A percentile compares a stretch with the other conserved stretches of the same genome.
phyloP scores from a whole-genome alignment of 2,329 filamentous ascomycete species.

The Colletotrichum lentis region DNA sequence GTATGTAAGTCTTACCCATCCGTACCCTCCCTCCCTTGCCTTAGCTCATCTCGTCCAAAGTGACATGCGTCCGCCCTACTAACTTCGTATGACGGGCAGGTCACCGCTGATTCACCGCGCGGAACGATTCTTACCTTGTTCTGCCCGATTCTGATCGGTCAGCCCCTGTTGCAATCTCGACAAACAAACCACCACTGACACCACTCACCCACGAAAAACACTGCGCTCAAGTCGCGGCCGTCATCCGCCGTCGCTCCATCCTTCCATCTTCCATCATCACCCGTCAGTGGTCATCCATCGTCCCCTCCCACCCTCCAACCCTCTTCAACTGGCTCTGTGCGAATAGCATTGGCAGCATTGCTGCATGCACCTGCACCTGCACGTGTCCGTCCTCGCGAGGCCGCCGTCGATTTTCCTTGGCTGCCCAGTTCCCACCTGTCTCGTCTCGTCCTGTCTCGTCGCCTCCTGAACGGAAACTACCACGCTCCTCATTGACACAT shows the following conservation, averaged over 20 bases:
- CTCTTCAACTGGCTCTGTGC: not conserved
- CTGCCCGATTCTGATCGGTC: conserved; percentile 8
- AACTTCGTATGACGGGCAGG: conserved; percentile 23
- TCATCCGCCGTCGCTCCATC: conserved; percentile 1
- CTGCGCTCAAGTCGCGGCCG: not conserved
- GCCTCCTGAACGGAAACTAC: not conserved
- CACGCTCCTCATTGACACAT: not conserved
- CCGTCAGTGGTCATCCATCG: too few relatives aligned
- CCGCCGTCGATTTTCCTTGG: conserved; percentile 25
- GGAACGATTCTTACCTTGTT: conserved; percentile 5
- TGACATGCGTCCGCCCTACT: conserved; percentile 30
- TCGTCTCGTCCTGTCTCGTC: conserved; percentile 26
- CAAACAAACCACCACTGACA: not conserved
- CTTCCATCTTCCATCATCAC: too few relatives aligned
- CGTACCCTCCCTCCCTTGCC: conserved; percentile 6
- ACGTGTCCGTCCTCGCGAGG: conserved; percentile 28
- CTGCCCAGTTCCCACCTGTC: conserved; percentile 18
- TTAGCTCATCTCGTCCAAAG: conserved; percentile 28
- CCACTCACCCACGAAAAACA: not conserved
- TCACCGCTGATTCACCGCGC: conserved; percentile 35
- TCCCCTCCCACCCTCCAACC: not conserved
- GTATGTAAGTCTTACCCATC: not conserved
- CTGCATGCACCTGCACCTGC: not conserved
- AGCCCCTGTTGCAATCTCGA: not conserved
- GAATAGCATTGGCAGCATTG: not conserved